Evolutionary conservation across 108 stramenopile species (phyloP).

Genomic region (Nannochloropsis salina): DNA sequence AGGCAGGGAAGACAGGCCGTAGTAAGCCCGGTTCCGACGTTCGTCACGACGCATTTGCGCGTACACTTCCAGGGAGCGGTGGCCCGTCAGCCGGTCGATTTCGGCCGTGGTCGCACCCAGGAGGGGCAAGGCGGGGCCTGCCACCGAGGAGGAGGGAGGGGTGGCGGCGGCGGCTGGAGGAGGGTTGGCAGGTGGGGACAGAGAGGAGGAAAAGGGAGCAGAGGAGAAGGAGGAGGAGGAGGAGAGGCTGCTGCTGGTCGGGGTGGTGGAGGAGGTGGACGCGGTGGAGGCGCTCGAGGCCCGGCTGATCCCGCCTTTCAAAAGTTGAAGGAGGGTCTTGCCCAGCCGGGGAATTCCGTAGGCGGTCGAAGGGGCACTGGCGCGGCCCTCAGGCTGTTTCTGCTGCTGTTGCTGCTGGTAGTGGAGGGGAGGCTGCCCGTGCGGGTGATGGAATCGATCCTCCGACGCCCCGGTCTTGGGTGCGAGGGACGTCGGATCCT

Average conservation of each 20-base stretch:
- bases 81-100: slow-evolving; percentile 10
- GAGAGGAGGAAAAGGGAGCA: background rate
- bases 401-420: background rate
- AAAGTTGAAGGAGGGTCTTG: background rate
- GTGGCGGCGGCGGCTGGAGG: background rate
- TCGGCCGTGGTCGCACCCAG: background rate
- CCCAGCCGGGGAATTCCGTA: background rate
- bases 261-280: background rate
- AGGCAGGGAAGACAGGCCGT: background rate
- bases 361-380: background rate
- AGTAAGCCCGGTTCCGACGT: background rate
- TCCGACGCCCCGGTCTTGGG: too few relatives aligned
- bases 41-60: background rate
- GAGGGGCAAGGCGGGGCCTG: background rate
- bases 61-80: background rate
- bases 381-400: background rate
- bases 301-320: background rate
- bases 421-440: background rate
- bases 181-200: background rate
- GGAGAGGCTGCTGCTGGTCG: background rate
- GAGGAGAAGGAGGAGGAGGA: background rate
- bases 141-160: background rate
- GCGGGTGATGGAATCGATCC: background rate
- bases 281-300: background rate
- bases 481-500: too few relatives aligned